Conservation (phyloP, 768 basidiomycete genomes). For the Termitomyces sp. region DNA sequence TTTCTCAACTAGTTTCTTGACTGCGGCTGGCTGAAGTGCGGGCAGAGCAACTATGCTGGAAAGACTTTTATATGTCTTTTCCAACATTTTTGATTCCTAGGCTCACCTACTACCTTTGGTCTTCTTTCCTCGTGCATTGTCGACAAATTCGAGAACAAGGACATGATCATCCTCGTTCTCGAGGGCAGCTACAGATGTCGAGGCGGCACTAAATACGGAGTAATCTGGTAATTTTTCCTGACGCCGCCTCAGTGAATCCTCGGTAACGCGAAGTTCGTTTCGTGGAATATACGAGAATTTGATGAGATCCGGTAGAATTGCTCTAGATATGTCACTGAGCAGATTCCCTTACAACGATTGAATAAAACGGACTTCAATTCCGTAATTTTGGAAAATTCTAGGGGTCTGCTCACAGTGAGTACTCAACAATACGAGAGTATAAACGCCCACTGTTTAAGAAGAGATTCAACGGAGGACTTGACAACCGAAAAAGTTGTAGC, state of each 20-base stretch:
- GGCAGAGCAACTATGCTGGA: conserved; percentile 18
- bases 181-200: conserved; percentile 16
- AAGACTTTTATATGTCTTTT: background rate
- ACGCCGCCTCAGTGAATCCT: conserved; percentile 21
- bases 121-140: conserved; percentile 30
- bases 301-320: conserved; percentile 76
- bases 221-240: conserved; percentile 40
- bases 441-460: conserved; percentile 63
- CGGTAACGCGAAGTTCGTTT: conserved; percentile 53
- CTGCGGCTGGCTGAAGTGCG: conserved; percentile 47
- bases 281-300: conserved; percentile 77
- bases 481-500: conserved; percentile 76
- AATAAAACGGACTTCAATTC: conserved; percentile 67
- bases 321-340: conserved; percentile 32
- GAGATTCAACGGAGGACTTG: conserved; percentile 71
- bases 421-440: background rate
- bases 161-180: conserved; percentile 29
- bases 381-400: conserved; percentile 73
- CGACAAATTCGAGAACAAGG: conserved; percentile 40
- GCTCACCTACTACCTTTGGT: conserved; percentile 23
- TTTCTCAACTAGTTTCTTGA: conserved; percentile 66
- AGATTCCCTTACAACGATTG: background rate
- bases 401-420: conserved; percentile 43
- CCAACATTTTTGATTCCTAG: background rate
- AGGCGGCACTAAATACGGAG: conserved; percentile 20